Evolutionary conservation across 2,329 filamentous ascomycete genomes (phyloP).

Genomic region (Curvularia hawaiiensis): DNA sequence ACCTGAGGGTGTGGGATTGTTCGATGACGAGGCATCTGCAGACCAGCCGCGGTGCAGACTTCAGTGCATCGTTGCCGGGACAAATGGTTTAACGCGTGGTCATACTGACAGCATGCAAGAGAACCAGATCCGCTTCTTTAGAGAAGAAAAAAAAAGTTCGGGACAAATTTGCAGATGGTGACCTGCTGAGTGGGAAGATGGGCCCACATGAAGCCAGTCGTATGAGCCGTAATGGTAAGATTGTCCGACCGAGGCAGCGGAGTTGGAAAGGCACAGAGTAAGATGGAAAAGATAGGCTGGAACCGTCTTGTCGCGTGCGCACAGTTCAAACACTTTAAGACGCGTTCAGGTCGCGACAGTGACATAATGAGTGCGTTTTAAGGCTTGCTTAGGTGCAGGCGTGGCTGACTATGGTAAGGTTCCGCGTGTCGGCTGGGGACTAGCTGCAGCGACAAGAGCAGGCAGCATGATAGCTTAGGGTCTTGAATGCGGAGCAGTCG

Average conservation of each 20-base stretch:
- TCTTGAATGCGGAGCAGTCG: constrained; percentile 26
- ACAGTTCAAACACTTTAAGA: constrained; percentile 36
- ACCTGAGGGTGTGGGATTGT: constrained; percentile 24
- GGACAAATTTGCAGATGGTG: constrained; percentile 31
- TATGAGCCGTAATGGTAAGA: constrained; percentile 18
- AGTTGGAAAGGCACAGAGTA: constrained; percentile 29
- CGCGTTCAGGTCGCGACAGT: constrained; percentile 42
- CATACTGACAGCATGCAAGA: constrained; percentile 20
- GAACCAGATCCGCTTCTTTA: constrained; percentile 22
- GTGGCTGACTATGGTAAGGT: constrained; percentile 30
- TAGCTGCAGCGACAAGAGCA: constrained; percentile 36
- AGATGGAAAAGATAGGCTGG: constrained; percentile 33
- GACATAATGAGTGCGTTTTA: constrained; percentile 28
- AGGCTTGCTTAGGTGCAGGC: constrained; percentile 29
- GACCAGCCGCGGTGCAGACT: constrained; percentile 17
- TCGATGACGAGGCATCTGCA: constrained; percentile 25
- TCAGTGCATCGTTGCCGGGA: constrained; percentile 22
- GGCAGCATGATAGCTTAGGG: constrained; percentile 16
- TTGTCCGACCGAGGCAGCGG: constrained; percentile 16
- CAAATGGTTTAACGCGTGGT: constrained; percentile 26
- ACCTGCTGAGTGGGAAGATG: constrained; percentile 14
- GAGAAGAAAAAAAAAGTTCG: constrained; percentile 33
- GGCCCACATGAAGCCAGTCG: constrained; percentile 31
- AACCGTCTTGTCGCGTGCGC: constrained; percentile 33
- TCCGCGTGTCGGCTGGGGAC: constrained; percentile 34